Base-by-base conservation (phyloP, 306 rosid genomes). In the Sicyos edulis region DNA sequence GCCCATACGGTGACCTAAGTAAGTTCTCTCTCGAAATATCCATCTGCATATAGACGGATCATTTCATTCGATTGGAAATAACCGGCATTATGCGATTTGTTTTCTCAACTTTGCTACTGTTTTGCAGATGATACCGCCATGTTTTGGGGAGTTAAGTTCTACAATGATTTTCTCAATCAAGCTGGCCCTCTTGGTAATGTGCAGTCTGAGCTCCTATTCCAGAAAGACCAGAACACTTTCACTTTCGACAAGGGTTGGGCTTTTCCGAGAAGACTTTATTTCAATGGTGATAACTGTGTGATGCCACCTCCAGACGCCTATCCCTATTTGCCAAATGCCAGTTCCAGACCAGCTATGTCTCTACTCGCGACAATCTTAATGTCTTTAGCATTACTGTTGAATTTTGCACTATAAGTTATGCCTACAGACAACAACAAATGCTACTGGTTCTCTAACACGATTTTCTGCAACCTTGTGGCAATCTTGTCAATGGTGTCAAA, bases 241-340 rank as follows among this genome's bases (percentile, higher is more conserved):
- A 87, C 96, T 65, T 88, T 91, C 22, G 99, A 93, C 51, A 93
- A 93, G 74, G 99, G 99, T 59, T 93, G 99, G 97, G 99, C 97
- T 58, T 93, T 93, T 79, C 97, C 99, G 7, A 82, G 99, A 77
- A 93, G 99, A 51, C 81, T 93, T 75, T 93, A 93, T 75, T 93
- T 93, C 81, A 93, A 93, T 12, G 96, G 97, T 17, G 90, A 86
- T 76, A 86, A 86, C 67, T 86, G 90, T 79, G 90, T 86, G 64
- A 83, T 86, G 90, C 99, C 99, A 72, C 95, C 99, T 67, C 99
- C 99, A 37, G 99, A 93, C 81, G 82, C 96, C 66, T 93, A 93
- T 74, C 99, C 99, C 21, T 93, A 96, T 96, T 76, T 85, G 69
- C 99, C 99, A 54, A 93, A 91, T 75, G 74, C 91, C 20, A 75